Conservation (phyloP, 2,329 filamentous ascomycete genomes). For the Fonsecaea nubica region DNA sequence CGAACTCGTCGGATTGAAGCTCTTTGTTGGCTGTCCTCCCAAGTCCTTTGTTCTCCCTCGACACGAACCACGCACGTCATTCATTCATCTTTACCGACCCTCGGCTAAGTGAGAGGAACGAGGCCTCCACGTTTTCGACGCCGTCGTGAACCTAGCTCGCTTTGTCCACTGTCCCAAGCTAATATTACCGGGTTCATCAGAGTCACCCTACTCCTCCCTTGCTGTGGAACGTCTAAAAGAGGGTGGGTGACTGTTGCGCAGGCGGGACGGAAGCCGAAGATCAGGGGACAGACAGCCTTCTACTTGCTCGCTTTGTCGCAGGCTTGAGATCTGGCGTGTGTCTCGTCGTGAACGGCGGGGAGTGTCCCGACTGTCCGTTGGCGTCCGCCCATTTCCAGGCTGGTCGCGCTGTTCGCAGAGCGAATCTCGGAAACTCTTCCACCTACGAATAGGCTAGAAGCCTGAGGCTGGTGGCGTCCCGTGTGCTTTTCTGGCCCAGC, state of each 20-base stretch:
- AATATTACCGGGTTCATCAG: neutral
- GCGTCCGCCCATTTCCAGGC: neutral
- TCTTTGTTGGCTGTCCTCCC: neutral
- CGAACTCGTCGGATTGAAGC: neutral
- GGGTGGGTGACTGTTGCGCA: neutral
- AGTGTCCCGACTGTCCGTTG: neutral
- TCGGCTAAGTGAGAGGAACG: neutral
- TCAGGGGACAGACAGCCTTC: neutral
- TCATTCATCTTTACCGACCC: neutral
- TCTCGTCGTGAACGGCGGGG: constrained; percentile 2
- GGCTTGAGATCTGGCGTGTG: constrained; percentile 5
- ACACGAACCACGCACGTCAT: constrained; percentile 4
- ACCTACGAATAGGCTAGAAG: neutral
- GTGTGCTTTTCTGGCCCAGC: neutral
- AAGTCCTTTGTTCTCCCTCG: neutral
- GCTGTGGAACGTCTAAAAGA: neutral
- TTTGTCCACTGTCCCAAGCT: constrained; percentile 4
- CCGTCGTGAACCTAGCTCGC: neutral
- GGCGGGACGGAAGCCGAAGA: constrained; percentile 9
- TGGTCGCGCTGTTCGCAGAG: neutral
- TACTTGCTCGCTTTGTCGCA: constrained; percentile 17
- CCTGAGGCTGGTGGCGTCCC: neutral
- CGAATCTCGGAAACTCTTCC: neutral
- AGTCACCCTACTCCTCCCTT: neutral
- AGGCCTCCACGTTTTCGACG: neutral